These are phyloP conservation scores for Diplocarpon rosae DNA, from an alignment of 2,329 filamentous ascomycete genomes.

Conservation along the genomic window DNA sequence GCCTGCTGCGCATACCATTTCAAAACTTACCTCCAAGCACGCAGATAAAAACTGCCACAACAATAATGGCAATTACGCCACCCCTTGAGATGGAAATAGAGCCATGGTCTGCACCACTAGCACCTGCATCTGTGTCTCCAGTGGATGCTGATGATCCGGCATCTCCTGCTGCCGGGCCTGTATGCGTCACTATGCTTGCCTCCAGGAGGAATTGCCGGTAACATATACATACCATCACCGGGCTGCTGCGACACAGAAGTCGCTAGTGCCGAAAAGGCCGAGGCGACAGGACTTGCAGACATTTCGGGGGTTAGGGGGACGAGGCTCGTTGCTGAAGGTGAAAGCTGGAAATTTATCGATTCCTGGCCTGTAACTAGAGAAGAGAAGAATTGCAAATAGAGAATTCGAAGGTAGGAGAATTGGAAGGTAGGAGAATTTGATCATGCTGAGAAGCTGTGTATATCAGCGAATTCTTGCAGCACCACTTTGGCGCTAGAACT, in stretches of 20 bases:
- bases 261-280: conserved; percentile 22
- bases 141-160: conserved; percentile 27
- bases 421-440: conserved; percentile 19
- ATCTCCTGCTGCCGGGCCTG: conserved; percentile 23
- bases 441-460: conserved; percentile 14
- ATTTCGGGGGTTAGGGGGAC: conserved; percentile 24
- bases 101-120: conserved; percentile 49
- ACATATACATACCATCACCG: conserved; percentile 16
- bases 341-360: conserved; percentile 8
- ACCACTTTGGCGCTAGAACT: conserved; percentile 10
- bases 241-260: conserved; percentile 23
- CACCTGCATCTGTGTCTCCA: conserved; percentile 48
- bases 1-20: not conserved
- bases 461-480: conserved; percentile 8
- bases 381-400: conserved; percentile 18
- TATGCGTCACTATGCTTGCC: not conserved
- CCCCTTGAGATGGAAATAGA: conserved; percentile 55
- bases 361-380: conserved; percentile 18
- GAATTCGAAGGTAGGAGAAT: conserved; percentile 19
- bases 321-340: conserved; percentile 12
- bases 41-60: conserved; percentile 56
- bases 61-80: conserved; percentile 62
- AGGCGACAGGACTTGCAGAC: conserved; percentile 26
- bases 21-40: conserved; percentile 54
- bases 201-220: not conserved